Evolutionary conservation across 2,329 filamentous ascomycete genomes (phyloP), one percentile per base, ranked within the genome.

Genomic region (Onygenales sp.): DNA sequence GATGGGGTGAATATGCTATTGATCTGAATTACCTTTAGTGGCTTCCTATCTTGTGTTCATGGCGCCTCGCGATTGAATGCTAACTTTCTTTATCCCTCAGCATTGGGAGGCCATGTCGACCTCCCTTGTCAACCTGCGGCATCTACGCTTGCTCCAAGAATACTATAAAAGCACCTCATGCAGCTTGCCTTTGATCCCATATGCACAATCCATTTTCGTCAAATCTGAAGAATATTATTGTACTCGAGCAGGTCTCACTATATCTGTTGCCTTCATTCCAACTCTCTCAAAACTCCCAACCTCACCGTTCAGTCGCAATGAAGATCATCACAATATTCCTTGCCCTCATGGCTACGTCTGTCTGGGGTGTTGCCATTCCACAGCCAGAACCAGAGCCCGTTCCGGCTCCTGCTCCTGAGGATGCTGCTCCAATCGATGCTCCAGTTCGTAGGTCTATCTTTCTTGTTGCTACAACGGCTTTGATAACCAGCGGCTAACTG

Each of bases 271-370:
- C 51, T 53, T 55, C 50, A 47, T 51, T 54, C 47, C 38, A 46
- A 55, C 54, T 17, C 17, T 50, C 47, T 41, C 27, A 17, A 53
- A 56, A 53, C 44, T 56, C 55, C 50, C 51, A 27, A 36, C n/a
- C 9, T 14, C 14, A 14, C 32, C n/a, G 17, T 35, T 47, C 35
- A 41, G 47, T 60, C 64, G 72, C 54, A 51, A 80, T 80, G 78
- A 79, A 76, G 69, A 60, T 78, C 63, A 66, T 72, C 58, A 62
- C 69, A 52, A 54, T 76, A 51, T 60, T 75, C 51, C 61, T 70
- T 47, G 66, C 72, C 52, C 60, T 75, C 50, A 56, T 78, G 48
- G 70, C 71, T 51, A 69, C 69, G 49, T 62, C 64, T 39, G 63
- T 65, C 45, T 56, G 65, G 35, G 66, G 67, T 36, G 64, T 59